Conservation (phyloP, 768 basidiomycete genomes). For the Russula ochroleuca region DNA sequence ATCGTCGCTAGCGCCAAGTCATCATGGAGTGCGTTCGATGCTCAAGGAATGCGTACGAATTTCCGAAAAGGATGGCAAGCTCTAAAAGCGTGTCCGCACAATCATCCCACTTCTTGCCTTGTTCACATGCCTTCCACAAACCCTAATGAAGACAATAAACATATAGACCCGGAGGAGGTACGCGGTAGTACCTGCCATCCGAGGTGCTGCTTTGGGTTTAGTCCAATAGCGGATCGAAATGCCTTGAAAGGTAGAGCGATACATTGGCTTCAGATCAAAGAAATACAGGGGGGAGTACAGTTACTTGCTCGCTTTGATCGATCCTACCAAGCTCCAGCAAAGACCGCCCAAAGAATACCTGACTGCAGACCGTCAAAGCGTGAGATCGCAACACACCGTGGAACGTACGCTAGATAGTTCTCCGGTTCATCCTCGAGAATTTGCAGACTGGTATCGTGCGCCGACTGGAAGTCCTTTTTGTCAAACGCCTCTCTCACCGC, state of each 20-base stretch:
- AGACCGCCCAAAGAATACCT: slow-evolving; percentile 82
- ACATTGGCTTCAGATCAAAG: slow-evolving; percentile 21
- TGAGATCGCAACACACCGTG: background rate
- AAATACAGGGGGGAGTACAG: slow-evolving; percentile 23
- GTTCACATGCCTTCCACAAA: slow-evolving; percentile 67
- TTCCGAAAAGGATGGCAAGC: slow-evolving; percentile 54
- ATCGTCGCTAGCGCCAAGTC: slow-evolving; percentile 39
- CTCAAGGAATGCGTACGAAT: slow-evolving; percentile 44
- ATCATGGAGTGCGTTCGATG: background rate
- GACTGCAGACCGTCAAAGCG: slow-evolving; percentile 42
- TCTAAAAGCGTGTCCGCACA: slow-evolving; percentile 50
- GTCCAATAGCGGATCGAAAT: slow-evolving; percentile 70
- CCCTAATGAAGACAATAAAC: slow-evolving; percentile 46
- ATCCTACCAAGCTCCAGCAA: slow-evolving; percentile 66
- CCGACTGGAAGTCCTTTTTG: slow-evolving; percentile 69
- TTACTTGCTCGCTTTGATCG: slow-evolving; percentile 83
- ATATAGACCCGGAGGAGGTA: slow-evolving; percentile 21
- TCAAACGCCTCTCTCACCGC: slow-evolving; percentile 66
- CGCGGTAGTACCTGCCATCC: slow-evolving; percentile 70
- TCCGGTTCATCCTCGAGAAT: slow-evolving; percentile 71
- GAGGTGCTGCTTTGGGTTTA: slow-evolving; percentile 64
- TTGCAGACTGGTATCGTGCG: slow-evolving; percentile 60
- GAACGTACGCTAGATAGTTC: slow-evolving; percentile 82
- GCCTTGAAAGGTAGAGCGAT: slow-evolving; percentile 46
- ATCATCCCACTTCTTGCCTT: slow-evolving; percentile 52